Base-by-base conservation (phyloP, 192 early-diverging fungal genomes). In the Backusella morwellensis region DNA sequence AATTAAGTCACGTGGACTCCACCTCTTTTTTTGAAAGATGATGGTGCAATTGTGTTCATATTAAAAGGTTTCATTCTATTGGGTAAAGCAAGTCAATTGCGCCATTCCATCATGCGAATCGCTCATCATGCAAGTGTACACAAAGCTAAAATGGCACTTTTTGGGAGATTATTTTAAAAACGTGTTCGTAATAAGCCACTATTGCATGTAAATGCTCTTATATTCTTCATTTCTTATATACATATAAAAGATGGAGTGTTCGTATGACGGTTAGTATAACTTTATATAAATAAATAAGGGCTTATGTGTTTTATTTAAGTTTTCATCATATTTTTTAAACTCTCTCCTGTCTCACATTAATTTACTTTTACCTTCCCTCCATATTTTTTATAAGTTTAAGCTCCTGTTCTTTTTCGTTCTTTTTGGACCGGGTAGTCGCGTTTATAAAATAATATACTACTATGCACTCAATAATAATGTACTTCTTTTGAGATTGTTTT, bases 71-170 rank as follows among this genome's bases (percentile, higher is more conserved):
- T 70, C n/a, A 38, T 70, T 70, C 36, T 23, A 70, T 70, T 70
- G 68, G 68, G 35, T 40, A 15, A 68, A 68, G 9, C 7, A 34
- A 17, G 15, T 21, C n/a, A 68, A 70, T 70, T 35, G 68, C 68
- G 68, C 68, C 35, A 70, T 70, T 40, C 68, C 23, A 41, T 70
- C 68, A 70, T 70, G 68, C 68, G 21, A 70, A 70, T 38, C 19
- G 36, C 68, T 70, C 35, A 70, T 70, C 35, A 35, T 68, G 66
- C 66, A 68, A 63, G 56, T 63, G 23, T 63, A 63, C 56, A 63
- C 56, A 63, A 63, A 29, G 56, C 56, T 63, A 63, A 63, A 63
- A 63, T 29, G 23, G n/a, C 3, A 59, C 21, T 26, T 59, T 59
- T 59, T 59, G 23, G 23, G 11, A 14, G 19, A 23, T 11, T 11